Conservation (phyloP, 495 filamentous ascomycete genomes). For the Terfezia claveryi region DNA sequence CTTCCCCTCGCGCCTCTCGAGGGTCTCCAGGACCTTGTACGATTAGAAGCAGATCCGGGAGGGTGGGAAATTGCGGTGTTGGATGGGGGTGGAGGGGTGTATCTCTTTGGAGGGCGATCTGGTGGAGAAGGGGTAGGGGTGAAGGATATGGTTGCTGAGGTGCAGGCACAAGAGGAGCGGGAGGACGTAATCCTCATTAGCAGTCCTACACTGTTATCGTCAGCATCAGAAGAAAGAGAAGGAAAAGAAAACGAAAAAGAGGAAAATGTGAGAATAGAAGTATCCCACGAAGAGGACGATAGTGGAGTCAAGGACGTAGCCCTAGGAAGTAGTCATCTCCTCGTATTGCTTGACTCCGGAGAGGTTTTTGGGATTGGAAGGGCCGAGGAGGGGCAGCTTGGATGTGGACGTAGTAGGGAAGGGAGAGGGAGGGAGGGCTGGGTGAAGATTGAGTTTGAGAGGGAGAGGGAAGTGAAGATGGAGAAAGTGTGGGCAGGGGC, state of each 20-base stretch:
- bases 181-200: constrained; percentile 22
- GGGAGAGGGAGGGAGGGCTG: constrained; percentile 2
- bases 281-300: too few relatives aligned
- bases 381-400: constrained; percentile 37
- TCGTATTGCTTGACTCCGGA: constrained; percentile 30
- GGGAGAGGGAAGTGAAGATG: not conserved
- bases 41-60: too few relatives aligned
- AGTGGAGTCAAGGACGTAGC: constrained; percentile 25
- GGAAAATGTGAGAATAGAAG: not conserved
- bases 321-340: constrained; percentile 35
- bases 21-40: too few relatives aligned
- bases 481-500: not conserved
- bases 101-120: constrained; percentile 36
- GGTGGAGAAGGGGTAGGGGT: constrained; percentile 16
- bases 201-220: too few relatives aligned
- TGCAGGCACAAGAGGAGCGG: constrained; percentile 22
- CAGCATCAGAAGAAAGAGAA: not conserved
- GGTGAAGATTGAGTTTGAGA: not conserved
- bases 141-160: constrained; percentile 8
- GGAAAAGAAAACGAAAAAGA: not conserved
- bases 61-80: too few relatives aligned
- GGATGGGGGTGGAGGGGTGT: constrained; percentile 25
- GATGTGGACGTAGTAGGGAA: constrained; percentile 7
- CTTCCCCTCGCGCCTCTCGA: constrained; percentile 7
- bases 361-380: constrained; percentile 34